Evolutionary conservation across 345 rosid species (phyloP), one percentile per base, ranked within the genome.

Genomic region (Trapa incisa): DNA sequence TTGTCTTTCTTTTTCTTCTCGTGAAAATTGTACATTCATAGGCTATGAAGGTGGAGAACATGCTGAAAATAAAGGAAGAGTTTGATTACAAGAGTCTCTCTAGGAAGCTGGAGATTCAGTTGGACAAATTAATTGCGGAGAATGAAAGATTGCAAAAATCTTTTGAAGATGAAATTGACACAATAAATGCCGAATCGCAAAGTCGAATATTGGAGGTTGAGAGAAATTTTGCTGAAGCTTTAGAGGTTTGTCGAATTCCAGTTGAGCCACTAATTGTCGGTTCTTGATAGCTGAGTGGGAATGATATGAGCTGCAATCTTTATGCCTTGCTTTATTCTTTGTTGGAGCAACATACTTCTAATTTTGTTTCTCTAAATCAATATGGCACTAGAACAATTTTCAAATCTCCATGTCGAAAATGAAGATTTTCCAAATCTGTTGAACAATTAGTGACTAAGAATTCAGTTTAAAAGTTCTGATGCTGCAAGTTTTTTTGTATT

Each of bases 11-110:
- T 62, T 39, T 22, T 22, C 36, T 33, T 29, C 15, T 33, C 43
- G 4, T 41, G 43, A 54, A 37, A 14, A 32, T 61, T 56, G 0
- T 67, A 33, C 22, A 68, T 57, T 72, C 57, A 65, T 68, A 91
- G 99, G 96, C 99, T 69, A 95, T 95, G 99, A 95, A 91, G 89
- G 96, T 95, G 75, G 96, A 95, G 80, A 95, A 91, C 81, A 91
- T 95, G 99, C 76, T 95, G 81, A 91, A 84, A 87, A 83, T 94
- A 71, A 94, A 95, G 83, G 99, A 91, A 75, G 97, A 95, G 79
- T 95, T 89, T 83, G 99, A 95, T 80, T 95, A 89, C 76, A 95
- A 87, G 84, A 91, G 99, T 77, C 85, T 91, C 80, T 82, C 99
- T 56, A 86, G 97, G 79, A 86, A 75, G 83, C 89, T 95, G 53